These are phyloP conservation scores for Fusarium coicis DNA, from an alignment of 2,329 filamentous ascomycete species.

Conservation along the genomic window DNA sequence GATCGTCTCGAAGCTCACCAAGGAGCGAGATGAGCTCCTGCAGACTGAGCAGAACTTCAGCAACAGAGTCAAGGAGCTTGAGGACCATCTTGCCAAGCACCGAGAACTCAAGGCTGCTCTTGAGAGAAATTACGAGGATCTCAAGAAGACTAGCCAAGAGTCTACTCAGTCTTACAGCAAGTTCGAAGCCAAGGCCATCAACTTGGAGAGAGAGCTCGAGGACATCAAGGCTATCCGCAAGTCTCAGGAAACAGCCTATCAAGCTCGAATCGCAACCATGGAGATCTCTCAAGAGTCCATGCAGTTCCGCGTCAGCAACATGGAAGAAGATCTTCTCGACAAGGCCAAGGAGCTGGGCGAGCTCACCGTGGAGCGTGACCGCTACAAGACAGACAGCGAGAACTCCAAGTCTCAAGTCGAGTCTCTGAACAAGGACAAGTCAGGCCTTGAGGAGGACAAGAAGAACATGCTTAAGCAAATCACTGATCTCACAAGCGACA, in stretches of 20 bases:
- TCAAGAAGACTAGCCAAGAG: slow-evolving; percentile 39
- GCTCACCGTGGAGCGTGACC: slow-evolving; percentile 40
- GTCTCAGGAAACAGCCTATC: slow-evolving; percentile 41
- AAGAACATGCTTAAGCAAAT: slow-evolving; percentile 33
- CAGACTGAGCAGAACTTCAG: slow-evolving; percentile 36
- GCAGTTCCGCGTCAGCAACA: slow-evolving; percentile 39
- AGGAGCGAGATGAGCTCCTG: slow-evolving; percentile 40
- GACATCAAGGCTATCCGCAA: slow-evolving; percentile 42
- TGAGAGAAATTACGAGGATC: slow-evolving; percentile 42
- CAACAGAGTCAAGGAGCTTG: slow-evolving; percentile 43
- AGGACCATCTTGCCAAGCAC: slow-evolving; percentile 41
- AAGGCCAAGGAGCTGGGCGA: slow-evolving; percentile 40
- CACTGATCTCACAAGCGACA: slow-evolving; percentile 29
- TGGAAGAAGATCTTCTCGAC: slow-evolving; percentile 40
- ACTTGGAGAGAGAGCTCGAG: slow-evolving; percentile 42
- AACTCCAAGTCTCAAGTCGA: slow-evolving; percentile 35
- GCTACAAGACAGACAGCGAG: slow-evolving; percentile 33
- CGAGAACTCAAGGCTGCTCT: slow-evolving; percentile 41
- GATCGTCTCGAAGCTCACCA: slow-evolving; percentile 34
- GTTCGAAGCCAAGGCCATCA: slow-evolving; percentile 42
- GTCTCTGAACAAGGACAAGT: slow-evolving; percentile 34
- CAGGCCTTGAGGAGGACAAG: slow-evolving; percentile 40
- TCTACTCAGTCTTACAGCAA: slow-evolving; percentile 17
- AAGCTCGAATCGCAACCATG: slow-evolving; percentile 40
- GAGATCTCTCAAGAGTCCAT: slow-evolving; percentile 45